Conservation (phyloP, 2,329 filamentous ascomycete genomes). For the Penicillium sp. region DNA sequence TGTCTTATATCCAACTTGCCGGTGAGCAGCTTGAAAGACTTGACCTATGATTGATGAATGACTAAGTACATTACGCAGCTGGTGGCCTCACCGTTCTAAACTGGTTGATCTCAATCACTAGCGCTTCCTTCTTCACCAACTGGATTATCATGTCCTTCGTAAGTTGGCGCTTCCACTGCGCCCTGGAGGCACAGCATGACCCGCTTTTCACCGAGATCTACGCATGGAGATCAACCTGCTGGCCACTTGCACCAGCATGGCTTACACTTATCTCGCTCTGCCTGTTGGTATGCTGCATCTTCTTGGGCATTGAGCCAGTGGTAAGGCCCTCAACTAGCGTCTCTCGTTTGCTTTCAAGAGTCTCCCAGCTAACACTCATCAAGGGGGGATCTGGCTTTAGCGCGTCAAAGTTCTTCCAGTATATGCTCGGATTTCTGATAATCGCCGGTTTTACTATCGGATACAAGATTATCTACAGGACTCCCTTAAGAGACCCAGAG, state of each 20-base stretch:
- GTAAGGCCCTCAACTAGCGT: not conserved
- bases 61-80: not conserved
- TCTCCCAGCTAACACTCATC: not conserved
- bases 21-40: constrained; percentile 9
- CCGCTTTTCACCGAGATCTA: constrained; percentile 27
- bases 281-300: constrained; percentile 2
- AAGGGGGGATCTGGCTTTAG: not conserved
- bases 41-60: not conserved
- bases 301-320: not conserved
- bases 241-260: constrained; percentile 31
- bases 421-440: constrained; percentile 27
- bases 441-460: constrained; percentile 22
- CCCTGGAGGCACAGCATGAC: constrained; percentile 18
- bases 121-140: constrained; percentile 33
- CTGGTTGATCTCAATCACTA: constrained; percentile 30
- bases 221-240: constrained; percentile 29
- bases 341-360: not conserved
- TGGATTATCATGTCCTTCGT: constrained; percentile 37
- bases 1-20: constrained; percentile 35
- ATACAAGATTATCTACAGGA: constrained; percentile 27
- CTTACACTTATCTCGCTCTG: constrained; percentile 2
- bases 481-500: constrained; percentile 17
- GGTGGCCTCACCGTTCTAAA: constrained; percentile 20
- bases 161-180: constrained; percentile 31
- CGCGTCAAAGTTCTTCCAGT: constrained; percentile 26